Evolutionary conservation across 345 rosid species (phyloP), one percentile per base, ranked within the genome.

Genomic region (Pelargonium nanum): DNA sequence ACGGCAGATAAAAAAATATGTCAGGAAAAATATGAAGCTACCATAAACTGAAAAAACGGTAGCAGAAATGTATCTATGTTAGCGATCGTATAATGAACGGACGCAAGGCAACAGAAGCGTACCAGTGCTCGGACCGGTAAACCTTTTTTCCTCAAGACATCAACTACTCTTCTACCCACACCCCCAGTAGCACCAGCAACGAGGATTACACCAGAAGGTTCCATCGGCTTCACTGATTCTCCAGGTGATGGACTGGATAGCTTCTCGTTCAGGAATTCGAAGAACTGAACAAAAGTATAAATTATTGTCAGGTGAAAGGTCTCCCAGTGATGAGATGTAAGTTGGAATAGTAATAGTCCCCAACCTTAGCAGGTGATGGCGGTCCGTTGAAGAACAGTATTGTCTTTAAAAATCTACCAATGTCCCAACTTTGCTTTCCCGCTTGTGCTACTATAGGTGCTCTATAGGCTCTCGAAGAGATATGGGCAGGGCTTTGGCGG

Each of bases 151-250:
- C 70, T 75, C 65, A 92, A 76, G 50, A 84, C 64, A 62, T 84
- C 78, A 56, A 92, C 95, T 6, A 85, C 88, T 52, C 96, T 81
- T 74, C 83, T 87, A 63, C 98, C 98, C 16, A 92, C 96, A 66
- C 98, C 97, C 59, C 98, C 97, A 0, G 98, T 92, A 75, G 95
- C 95, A 62, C 98, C 98, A 71, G 83, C 83, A 16, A 92, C 97
- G 58, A 92, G 85, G 55, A 85, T 75, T 28, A 80, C 69, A 26
- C 78, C 88, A 22, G 87, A 63, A 66, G 77, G 68, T 54, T 72
- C 84, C 95, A 85, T 92, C 64, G 58, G 52, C 12, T 55, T 71
- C 17, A 48, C 63, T 0, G 77, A 59, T 69, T 78, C 80, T 57
- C 80, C 58, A 5, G 77, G 70, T 16, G 81, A 74, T 40, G 88